phyloP scores from a whole-genome alignment of 192 early-diverging fungal species.

The Kickxella alabastrina region DNA sequence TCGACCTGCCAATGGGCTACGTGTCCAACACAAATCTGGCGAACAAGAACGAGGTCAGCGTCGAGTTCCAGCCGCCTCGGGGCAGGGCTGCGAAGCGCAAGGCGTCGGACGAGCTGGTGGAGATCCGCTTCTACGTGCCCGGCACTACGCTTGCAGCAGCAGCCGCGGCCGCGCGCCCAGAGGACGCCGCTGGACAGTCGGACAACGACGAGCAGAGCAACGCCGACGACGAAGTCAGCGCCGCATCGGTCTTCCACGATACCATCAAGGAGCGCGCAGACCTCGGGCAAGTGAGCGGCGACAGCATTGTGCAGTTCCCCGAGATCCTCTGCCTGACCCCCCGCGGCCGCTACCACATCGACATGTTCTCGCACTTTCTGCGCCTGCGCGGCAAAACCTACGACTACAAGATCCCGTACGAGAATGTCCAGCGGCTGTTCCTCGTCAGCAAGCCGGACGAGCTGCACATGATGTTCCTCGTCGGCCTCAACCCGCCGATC shows the following conservation, averaged over 20 bases:
- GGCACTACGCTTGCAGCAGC: constrained; percentile 62
- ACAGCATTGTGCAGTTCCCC: constrained; percentile 85
- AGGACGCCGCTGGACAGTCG: constrained; percentile 49
- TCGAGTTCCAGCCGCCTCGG: constrained; percentile 80
- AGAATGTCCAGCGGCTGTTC: constrained; percentile 77
- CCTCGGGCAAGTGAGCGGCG: constrained; percentile 76
- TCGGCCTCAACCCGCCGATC: constrained; percentile 93
- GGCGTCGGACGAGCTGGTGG: constrained; percentile 73
- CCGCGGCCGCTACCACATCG: constrained; percentile 90
- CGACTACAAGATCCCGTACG: constrained; percentile 95
- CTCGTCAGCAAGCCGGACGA: constrained; percentile 92
- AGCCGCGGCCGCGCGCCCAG: constrained; percentile 39
- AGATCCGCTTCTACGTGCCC: constrained; percentile 91
- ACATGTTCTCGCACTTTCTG: constrained; percentile 86
- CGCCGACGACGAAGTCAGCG: constrained; percentile 61
- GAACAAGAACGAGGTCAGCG: constrained; percentile 85
- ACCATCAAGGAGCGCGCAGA: constrained; percentile 89
- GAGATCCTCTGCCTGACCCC: constrained; percentile 90
- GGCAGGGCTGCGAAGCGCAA: constrained; percentile 55
- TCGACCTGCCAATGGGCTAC: constrained; percentile 85
- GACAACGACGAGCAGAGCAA: constrained; percentile 50
- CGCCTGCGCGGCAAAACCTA: constrained; percentile 96
- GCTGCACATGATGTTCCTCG: constrained; percentile 86
- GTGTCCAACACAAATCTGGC: constrained; percentile 83
- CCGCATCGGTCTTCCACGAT: constrained; percentile 79